Evolutionary conservation across 192 early-diverging fungal genomes (phyloP), one percentile per base, ranked within the genome.

Genomic region (Coemansia sp.): DNA sequence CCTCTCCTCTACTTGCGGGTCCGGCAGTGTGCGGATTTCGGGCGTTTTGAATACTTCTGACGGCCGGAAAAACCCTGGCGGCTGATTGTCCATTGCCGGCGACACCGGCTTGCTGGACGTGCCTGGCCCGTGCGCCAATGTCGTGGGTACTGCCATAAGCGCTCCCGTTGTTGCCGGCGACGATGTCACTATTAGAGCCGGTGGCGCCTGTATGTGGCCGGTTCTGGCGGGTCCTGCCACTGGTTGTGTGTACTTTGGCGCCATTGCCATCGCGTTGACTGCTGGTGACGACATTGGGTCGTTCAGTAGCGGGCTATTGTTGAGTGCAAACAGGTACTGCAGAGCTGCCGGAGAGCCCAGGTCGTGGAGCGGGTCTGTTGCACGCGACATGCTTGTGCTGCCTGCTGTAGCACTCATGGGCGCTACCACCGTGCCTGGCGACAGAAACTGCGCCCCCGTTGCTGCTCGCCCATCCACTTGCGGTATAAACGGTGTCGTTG

Each of bases 401-500:
- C 41, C 46, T n/a, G 18, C 55, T 5, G 49, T 15, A 11, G 39
- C 54, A 47, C 57, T 59, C 21, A 50, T 36, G 20, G 38, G 69
- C 35, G 57, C 52, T 13, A 48, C 42, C n/a, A 38, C 59, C 1
- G 43, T 21, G 15, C 38, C 31, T 6, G 58, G 51, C 36, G 53
- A 49, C 18, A 65, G 46, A 36, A 66, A 61, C 49, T 72, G 70
- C 13, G 57, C 33, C 1, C 50, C 50, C n/a, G 18, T 59, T 37
- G 45, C 45, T 16, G 39, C 39, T 28, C 55, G 63, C 13, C 59
- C 67, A 36, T 76, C 72, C 14, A 57, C 62, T 54, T 77, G 73
- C 51, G 73, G 49, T 15, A 77, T 77, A 55, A 70, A 77, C 41
- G 73, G 73, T n/a, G 73, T 77, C 18, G 67, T 66, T 21, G 73